These are phyloP conservation scores for Austroboletus festivus DNA, from an alignment of 768 basidiomycete species.

Conservation along the genomic window DNA sequence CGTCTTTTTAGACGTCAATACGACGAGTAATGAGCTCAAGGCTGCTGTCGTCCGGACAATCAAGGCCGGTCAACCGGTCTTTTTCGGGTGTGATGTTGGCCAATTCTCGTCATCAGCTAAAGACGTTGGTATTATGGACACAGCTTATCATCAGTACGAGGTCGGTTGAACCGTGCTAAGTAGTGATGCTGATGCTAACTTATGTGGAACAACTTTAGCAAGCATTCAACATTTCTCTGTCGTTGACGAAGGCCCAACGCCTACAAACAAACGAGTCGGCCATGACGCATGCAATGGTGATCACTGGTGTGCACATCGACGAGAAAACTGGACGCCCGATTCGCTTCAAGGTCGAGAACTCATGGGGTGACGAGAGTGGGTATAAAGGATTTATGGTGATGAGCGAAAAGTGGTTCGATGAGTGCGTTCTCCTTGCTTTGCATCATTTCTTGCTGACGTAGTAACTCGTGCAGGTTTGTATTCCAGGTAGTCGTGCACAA, in stretches of 20 bases:
- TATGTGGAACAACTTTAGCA: slow-evolving; percentile 39
- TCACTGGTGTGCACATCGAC: slow-evolving; percentile 89
- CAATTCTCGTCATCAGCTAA: slow-evolving; percentile 65
- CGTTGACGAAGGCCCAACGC: slow-evolving; percentile 82
- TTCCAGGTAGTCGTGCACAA: slow-evolving; percentile 93
- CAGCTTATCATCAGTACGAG: slow-evolving; percentile 78
- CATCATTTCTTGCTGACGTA: slow-evolving; percentile 1
- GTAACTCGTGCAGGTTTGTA: slow-evolving; percentile 54
- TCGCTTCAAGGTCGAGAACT: slow-evolving; percentile 97
- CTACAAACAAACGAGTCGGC: slow-evolving; percentile 78
- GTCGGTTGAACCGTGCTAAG: slow-evolving; percentile 29
- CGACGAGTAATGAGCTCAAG: slow-evolving; percentile 79
- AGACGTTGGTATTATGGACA: slow-evolving; percentile 80
- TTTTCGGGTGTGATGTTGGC: slow-evolving; percentile 97
- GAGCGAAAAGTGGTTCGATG: slow-evolving; percentile 89
- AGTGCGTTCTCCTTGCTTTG: slow-evolving; percentile 47
- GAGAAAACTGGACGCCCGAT: slow-evolving; percentile 62
- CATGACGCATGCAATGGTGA: slow-evolving; percentile 92
- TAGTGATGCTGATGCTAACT: slow-evolving; percentile 1
- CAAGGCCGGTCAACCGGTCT: slow-evolving; percentile 85
- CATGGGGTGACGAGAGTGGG: slow-evolving; percentile 78
- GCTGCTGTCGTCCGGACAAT: slow-evolving; percentile 77
- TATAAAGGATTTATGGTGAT: slow-evolving; percentile 90
- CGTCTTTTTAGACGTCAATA: slow-evolving; percentile 73
- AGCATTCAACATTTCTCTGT: slow-evolving; percentile 79